These are phyloP conservation scores for Phytophthora cryptogea DNA, from an alignment of 352 stramenopile genomes.

Conservation along the genomic window DNA sequence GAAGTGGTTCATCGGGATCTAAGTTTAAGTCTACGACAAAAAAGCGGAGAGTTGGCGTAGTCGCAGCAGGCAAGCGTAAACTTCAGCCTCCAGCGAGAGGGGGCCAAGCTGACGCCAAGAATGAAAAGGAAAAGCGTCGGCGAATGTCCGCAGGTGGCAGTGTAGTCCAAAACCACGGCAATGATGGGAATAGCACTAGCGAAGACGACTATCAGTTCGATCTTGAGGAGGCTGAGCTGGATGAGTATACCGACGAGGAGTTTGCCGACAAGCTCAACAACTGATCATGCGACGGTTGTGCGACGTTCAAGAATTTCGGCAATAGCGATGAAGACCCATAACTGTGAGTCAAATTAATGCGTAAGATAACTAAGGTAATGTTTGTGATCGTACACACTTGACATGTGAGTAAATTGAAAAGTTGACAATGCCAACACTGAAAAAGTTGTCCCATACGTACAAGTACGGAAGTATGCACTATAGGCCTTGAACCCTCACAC, in stretches of 20 bases:
- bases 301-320: not conserved
- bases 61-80: constrained; percentile 1
- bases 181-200: constrained; percentile 15
- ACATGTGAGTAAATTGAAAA: too few species aligned
- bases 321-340: not conserved
- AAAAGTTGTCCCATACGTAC: constrained; percentile 41
- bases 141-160: constrained; percentile 19
- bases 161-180: constrained; percentile 11
- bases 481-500: not conserved
- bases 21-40: constrained; percentile 4
- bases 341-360: not conserved
- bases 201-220: constrained; percentile 33
- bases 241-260: constrained; percentile 28
- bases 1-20: constrained; percentile 3
- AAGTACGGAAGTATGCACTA: constrained; percentile 13
- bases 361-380: too few species aligned
- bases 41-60: constrained; percentile 4
- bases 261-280: constrained; percentile 27
- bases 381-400: too few species aligned
- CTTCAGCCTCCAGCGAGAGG: not conserved
- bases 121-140: constrained; percentile 15
- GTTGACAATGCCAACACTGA: not conserved
- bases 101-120: constrained; percentile 10
- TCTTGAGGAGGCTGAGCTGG: constrained; percentile 35
- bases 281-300: constrained; percentile 2